Base-by-base conservation (phyloP, 441 rosid species). In the Theobroma grandiflorum region DNA sequence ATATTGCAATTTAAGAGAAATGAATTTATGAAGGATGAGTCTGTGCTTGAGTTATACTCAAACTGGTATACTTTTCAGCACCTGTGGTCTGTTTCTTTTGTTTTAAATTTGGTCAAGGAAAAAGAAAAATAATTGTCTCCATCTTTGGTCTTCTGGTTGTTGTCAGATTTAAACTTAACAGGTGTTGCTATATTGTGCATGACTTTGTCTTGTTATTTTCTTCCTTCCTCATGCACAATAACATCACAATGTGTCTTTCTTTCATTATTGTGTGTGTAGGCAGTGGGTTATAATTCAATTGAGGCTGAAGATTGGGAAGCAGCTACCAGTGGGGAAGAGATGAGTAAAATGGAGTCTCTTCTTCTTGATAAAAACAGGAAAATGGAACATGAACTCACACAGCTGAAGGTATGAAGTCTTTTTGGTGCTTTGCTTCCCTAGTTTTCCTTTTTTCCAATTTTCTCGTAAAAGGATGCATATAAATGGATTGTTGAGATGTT, bases 231-330 rank as follows among this genome's bases (percentile, higher is more conserved):
- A 12, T 59, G 5, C 50, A 42, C 35, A 31, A 53, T 55, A 64
- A 18, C 67, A 61, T 59, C 65, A 37, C 6, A 20, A 3, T 77
- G 35, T 35, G 63, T 64, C 70, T 11, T 58, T 78, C 69, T 79
- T 52, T 83, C 64, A 22, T 49, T 71, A n/a, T 40, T 84, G 80
- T 70, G 45, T 75, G 68, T 84, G n/a, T 85, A 95, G 99, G 98
- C 98, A 66, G 99, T 95, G 63, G 98, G 98, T 74, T 97, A 97
- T 88, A 97, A 95, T 89, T 95, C 98, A 69, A 93, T 94, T 83
- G 99, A 97, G 87, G 99, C 98, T 78, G 99, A 97, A 88, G 98
- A 97, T 84, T 97, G 99, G 99, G 99, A 97, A 84, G 95, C 84
- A 67, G 99, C 99, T 79, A 92, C 99, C 65, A 85, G 87, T 57